A percentile compares a stretch with the other conserved stretches of the same genome.
Conservation (phyloP, 352 stramenopile species). For the Phytopythium litorale region DNA sequence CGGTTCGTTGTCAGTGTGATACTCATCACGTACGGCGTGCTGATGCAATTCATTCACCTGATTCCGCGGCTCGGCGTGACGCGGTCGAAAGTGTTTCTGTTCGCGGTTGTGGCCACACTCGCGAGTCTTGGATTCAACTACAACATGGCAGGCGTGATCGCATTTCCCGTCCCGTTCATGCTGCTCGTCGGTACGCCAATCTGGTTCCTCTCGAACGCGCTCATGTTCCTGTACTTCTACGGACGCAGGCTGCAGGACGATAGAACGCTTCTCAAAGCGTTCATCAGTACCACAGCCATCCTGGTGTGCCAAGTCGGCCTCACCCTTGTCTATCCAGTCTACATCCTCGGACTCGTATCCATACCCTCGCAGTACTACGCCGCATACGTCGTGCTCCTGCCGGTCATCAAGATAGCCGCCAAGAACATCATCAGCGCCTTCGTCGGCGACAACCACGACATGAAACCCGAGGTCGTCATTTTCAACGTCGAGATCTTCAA, state of each 20-base stretch:
- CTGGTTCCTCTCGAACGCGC: constrained; percentile 8
- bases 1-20: constrained; percentile 22
- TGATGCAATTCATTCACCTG: constrained; percentile 26
- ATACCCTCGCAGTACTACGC: constrained; percentile 18
- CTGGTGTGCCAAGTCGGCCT: not conserved
- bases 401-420: constrained; percentile 32
- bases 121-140: not conserved
- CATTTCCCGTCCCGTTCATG: constrained; percentile 42
- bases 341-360: constrained; percentile 30
- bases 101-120: not conserved
- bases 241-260: constrained; percentile 4
- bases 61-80: constrained; percentile 11
- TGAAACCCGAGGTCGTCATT: constrained; percentile 37
- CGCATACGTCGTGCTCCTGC: constrained; percentile 29
- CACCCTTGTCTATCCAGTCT: constrained; percentile 38
- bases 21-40: constrained; percentile 25
- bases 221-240: constrained; percentile 9
- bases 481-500: constrained; percentile 58
- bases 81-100: not conserved
- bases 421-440: constrained; percentile 36
- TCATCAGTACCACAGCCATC: too few species aligned
- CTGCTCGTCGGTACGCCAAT: constrained; percentile 24
- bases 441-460: constrained; percentile 16
- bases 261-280: too few species aligned
- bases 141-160: constrained; percentile 19